These are phyloP conservation scores for Lachancea nothofagi DNA, from an alignment of 805 yeast genomes.

Conservation along the genomic window DNA sequence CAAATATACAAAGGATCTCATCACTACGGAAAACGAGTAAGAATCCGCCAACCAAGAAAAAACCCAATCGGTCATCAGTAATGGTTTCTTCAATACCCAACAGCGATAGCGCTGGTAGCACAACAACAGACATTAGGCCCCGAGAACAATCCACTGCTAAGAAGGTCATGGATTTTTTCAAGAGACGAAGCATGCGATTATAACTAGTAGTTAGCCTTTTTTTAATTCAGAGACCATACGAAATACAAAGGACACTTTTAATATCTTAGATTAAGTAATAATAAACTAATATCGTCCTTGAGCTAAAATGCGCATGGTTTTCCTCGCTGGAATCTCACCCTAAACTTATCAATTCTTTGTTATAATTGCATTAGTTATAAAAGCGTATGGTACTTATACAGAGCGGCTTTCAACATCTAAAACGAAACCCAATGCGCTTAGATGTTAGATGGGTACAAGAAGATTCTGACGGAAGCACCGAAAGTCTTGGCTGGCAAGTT, in stretches of 20 bases:
- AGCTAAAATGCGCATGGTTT: too few relatives aligned
- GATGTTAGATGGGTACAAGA: conserved; percentile 99
- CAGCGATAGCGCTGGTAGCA: not conserved
- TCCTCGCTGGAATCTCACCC: conserved; percentile 1
- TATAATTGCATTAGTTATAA: conserved; percentile 9
- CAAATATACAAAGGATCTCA: conserved; percentile 5
- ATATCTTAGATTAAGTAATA: too few relatives aligned
- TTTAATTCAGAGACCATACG: not conserved
- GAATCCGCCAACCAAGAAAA: conserved; percentile 2
- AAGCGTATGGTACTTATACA: conserved; percentile 20
- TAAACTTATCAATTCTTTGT: conserved; percentile 4
- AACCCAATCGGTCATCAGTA: conserved; percentile 12
- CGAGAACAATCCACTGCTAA: conserved; percentile 71
- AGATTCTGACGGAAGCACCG: conserved; percentile 99
- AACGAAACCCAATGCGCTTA: too few relatives aligned
- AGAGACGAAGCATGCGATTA: conserved; percentile 49
- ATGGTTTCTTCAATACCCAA: conserved; percentile 13
- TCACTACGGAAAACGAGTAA: conserved; percentile 7
- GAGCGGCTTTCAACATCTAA: conserved; percentile 10
- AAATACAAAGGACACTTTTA: too few relatives aligned
- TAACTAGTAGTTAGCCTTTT: not conserved
- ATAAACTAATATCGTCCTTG: too few relatives aligned
- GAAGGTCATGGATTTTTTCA: conserved; percentile 72
- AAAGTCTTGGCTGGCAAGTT: conserved; percentile 99
- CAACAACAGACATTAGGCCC: conserved; percentile 11